Base-by-base conservation (phyloP, 1,284 basidiomycete species). In the Trametes versicolor region DNA sequence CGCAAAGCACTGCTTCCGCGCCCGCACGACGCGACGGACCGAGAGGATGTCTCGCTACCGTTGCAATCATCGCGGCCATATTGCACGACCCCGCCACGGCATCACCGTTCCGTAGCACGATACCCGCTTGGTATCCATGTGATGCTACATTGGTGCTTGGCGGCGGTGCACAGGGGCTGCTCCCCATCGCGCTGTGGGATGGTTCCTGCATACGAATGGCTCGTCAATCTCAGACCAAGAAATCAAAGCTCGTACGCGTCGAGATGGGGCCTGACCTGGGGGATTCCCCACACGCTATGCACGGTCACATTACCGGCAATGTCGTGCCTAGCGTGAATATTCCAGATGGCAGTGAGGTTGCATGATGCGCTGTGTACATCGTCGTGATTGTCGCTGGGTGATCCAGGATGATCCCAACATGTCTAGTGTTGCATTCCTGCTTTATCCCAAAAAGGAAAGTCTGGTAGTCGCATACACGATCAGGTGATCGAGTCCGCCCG, bases 401-500 rank as follows among this genome's bases (percentile, higher is more conserved):
- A 61, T 61, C 45, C 45, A 21, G 52, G 54, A 8, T 62, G 60
- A 62, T 62, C 53, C 53, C 54, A 29, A 29, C 60, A 50, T 49
- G 19, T 21, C n/a, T 47, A 25, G 25, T 50, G 45, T n/a, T 50
- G 47, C 47, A 6, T 27, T 62, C 52, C 37, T 37, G 21, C 43
- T 21, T 12, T 17, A 10, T n/a, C 60, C 47, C 5, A 8, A 60
- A 36, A 45, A 32, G 59, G 59, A n/a, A 60, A 23, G 50, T 9
- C 21, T 17, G 21, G 32, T 32, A 41, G 54, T 56, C 54, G 41
- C 41, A 41, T 54, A 47, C 57, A 17, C 60, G 60, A 55, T 55
- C 60, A 61, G 36, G 47, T 62, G 60, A 62, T 62, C 60, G 52
- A 62, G 43, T 49, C 47, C 54, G 47, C 23, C 43, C 25, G 17